These are phyloP conservation scores for Pseudomassariella vexata DNA, from an alignment of 2,329 filamentous ascomycete species.

Conservation along the genomic window DNA sequence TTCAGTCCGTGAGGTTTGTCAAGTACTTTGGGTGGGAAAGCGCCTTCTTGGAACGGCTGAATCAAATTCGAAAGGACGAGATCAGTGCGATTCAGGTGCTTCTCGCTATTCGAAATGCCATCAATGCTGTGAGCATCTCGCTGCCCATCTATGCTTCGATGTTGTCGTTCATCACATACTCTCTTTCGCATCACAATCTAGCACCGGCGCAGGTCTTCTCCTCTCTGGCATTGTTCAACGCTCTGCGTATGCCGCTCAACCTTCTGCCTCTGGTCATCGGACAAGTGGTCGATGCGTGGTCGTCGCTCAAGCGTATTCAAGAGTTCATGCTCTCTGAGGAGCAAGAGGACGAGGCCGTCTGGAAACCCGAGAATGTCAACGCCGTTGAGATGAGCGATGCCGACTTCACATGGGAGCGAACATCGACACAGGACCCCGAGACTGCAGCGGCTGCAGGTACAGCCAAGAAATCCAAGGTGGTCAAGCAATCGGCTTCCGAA, in stretches of 20 bases:
- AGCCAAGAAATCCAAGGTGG: constrained; percentile 18
- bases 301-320: constrained; percentile 78
- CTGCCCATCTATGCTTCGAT: constrained; percentile 93
- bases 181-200: constrained; percentile 60
- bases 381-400: constrained; percentile 68
- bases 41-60: constrained; percentile 73
- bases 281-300: constrained; percentile 83
- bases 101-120: constrained; percentile 75
- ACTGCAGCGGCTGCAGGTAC: constrained; percentile 36
- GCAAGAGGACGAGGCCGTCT: constrained; percentile 61
- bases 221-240: constrained; percentile 89
- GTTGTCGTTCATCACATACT: constrained; percentile 85
- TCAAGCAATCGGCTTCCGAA: constrained; percentile 34
- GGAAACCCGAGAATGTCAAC: constrained; percentile 52
- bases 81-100: constrained; percentile 80
- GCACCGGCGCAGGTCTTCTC: constrained; percentile 81
- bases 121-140: constrained; percentile 78
- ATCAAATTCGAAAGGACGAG: constrained; percentile 68
- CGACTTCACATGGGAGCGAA: constrained; percentile 82
- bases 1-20: constrained; percentile 88
- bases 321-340: constrained; percentile 87
- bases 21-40: constrained; percentile 97
- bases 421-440: constrained; percentile 47
- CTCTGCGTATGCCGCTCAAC: constrained; percentile 83
- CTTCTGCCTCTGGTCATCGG: constrained; percentile 82